Evolutionary conservation across 441 rosid species (phyloP).

Genomic region (Populus hybrid): DNA sequence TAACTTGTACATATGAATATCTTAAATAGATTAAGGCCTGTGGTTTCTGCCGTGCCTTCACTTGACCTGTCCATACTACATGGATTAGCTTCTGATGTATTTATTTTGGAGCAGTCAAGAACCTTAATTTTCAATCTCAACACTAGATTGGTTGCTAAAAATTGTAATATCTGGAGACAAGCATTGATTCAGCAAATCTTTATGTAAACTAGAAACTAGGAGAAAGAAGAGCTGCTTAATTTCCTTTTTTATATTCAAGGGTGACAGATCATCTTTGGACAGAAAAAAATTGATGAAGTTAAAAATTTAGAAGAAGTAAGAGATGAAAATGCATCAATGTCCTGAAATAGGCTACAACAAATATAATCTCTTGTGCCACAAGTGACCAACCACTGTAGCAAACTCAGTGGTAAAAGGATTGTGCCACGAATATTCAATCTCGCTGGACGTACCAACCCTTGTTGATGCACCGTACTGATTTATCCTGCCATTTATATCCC

Average conservation of each 20-base stretch:
- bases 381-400: background rate
- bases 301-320: too few relatives aligned
- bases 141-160: background rate
- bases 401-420: background rate
- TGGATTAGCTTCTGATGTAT: background rate
- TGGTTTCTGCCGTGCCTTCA: constrained; percentile 7
- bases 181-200: background rate
- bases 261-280: background rate
- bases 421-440: background rate
- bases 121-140: background rate
- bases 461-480: background rate
- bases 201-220: background rate
- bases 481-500: background rate
- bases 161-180: background rate
- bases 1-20: background rate
- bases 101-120: background rate
- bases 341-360: background rate
- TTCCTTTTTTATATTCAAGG: background rate
- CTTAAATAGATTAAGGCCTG: background rate
- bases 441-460: background rate
- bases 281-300: background rate
- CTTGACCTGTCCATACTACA: background rate
- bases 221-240: background rate
- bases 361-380: background rate
- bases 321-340: background rate